A percentile compares a stretch with the other conserved stretches of the same genome.
These are phyloP conservation scores for Penicillium manginii DNA, from an alignment of 495 filamentous ascomycete genomes.

Conservation along the genomic window DNA sequence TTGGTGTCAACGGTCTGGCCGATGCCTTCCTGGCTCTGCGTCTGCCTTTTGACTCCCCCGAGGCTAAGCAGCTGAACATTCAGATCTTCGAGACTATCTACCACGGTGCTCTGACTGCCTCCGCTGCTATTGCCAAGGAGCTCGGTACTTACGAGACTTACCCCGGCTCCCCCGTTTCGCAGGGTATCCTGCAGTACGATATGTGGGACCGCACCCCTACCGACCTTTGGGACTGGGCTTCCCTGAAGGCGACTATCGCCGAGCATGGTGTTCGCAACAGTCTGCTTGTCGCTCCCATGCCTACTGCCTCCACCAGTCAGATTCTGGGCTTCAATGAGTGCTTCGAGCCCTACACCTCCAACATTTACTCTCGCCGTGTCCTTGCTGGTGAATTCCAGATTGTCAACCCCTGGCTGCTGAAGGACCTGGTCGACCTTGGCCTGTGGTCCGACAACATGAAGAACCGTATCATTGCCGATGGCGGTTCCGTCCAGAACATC, in stretches of 20 bases:
- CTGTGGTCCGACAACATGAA: conserved; percentile 99
- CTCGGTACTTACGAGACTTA: conserved; percentile 87
- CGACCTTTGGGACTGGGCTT: conserved; percentile 94
- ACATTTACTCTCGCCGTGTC: conserved; percentile 98
- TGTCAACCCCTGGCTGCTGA: conserved; percentile 98
- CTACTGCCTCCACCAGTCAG: conserved; percentile 93
- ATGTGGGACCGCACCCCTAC: conserved; percentile 96
- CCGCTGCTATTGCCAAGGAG: conserved; percentile 80
- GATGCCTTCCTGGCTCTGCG: conserved; percentile 97
- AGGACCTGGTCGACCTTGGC: conserved; percentile 96
- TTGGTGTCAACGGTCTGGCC: conserved; percentile 98
- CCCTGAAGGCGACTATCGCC: conserved; percentile 87
- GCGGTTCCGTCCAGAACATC: conserved; percentile 94
- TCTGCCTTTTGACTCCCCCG: conserved; percentile 92
- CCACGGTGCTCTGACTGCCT: conserved; percentile 90
- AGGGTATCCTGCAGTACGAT: conserved; percentile 96
- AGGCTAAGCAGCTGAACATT: conserved; percentile 91
- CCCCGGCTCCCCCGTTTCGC: conserved; percentile 88
- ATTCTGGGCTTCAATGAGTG: conserved; percentile 99
- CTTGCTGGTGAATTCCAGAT: conserved; percentile 98
- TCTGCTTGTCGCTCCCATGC: conserved; percentile 95
- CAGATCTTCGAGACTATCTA: conserved; percentile 99
- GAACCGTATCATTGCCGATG: conserved; percentile 98
- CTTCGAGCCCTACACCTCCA: conserved; percentile 99
- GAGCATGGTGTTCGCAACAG: conserved; percentile 93